phyloP scores from a whole-genome alignment of 345 rosid genomes.

The Chamaenerion angustifolium region DNA sequence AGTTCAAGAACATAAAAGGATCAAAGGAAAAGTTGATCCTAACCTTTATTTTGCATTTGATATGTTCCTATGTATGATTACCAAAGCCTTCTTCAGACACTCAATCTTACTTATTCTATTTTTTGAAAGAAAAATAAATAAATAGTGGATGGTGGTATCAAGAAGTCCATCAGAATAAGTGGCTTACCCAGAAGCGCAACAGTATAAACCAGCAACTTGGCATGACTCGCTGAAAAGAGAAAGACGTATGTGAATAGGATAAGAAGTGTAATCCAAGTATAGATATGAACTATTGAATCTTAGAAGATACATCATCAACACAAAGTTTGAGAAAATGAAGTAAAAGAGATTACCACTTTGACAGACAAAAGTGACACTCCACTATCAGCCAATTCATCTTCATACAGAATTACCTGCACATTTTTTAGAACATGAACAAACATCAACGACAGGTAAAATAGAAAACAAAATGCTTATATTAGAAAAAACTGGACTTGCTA shows the following conservation, averaged over 20 bases:
- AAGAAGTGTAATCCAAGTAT: neutral
- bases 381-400: conserved; percentile 94
- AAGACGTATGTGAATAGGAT: conserved; percentile 8
- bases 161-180: neutral
- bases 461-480: too few species aligned
- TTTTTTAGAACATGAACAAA: conserved; percentile 9
- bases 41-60: too few species aligned
- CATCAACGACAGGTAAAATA: too few species aligned
- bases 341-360: conserved; percentile 59
- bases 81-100: too few species aligned
- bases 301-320: conserved; percentile 1
- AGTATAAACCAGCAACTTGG: conserved; percentile 97
- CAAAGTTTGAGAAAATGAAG: neutral
- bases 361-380: conserved; percentile 84
- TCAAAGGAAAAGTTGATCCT: too few species aligned
- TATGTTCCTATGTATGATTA: too few species aligned
- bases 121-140: too few species aligned
- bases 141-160: too few species aligned
- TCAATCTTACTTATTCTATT: too few species aligned
- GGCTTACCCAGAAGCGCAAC: conserved; percentile 88
- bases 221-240: conserved; percentile 72
- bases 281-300: neutral
- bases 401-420: conserved; percentile 75
- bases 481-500: too few species aligned
- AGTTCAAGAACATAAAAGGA: too few species aligned